phyloP scores from a whole-genome alignment of 169 alveolate species.

The Cryptosporidium baileyi region DNA sequence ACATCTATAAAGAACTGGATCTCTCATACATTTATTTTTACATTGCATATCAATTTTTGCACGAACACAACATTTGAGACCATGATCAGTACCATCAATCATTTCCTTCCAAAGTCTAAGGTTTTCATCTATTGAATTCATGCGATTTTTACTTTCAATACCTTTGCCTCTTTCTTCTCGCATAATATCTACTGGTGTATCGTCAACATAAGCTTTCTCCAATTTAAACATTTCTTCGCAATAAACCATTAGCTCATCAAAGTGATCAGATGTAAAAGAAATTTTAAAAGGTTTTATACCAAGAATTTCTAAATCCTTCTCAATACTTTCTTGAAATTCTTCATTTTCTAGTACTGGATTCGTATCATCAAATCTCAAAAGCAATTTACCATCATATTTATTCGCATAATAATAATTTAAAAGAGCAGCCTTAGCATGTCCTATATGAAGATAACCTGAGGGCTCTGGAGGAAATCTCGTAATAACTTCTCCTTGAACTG shows the following conservation, averaged over 20 bases:
- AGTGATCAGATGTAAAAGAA: constrained; percentile 95
- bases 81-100: constrained; percentile 86
- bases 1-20: constrained; percentile 97
- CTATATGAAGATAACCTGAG: constrained; percentile 98
- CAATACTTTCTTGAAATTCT: constrained; percentile 93
- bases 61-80: constrained; percentile 93
- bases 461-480: constrained; percentile 99
- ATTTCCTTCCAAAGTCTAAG: constrained; percentile 88
- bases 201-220: constrained; percentile 96
- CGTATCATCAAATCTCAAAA: constrained; percentile 97
- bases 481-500: constrained; percentile 94
- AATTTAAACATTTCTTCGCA: constrained; percentile 85
- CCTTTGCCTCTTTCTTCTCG: constrained; percentile 95
- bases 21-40: constrained; percentile 95
- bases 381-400: constrained; percentile 93
- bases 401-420: constrained; percentile 93
- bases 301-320: constrained; percentile 88
- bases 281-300: constrained; percentile 87
- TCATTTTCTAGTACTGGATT: constrained; percentile 95
- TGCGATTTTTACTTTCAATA: constrained; percentile 86
- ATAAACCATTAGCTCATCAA: constrained; percentile 86
- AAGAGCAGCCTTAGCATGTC: constrained; percentile 98
- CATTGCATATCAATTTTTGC: constrained; percentile 95
- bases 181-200: constrained; percentile 95
- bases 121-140: constrained; percentile 88